Conservation (phyloP, 129 eudicot species). For the Flaveria sonorensis region DNA sequence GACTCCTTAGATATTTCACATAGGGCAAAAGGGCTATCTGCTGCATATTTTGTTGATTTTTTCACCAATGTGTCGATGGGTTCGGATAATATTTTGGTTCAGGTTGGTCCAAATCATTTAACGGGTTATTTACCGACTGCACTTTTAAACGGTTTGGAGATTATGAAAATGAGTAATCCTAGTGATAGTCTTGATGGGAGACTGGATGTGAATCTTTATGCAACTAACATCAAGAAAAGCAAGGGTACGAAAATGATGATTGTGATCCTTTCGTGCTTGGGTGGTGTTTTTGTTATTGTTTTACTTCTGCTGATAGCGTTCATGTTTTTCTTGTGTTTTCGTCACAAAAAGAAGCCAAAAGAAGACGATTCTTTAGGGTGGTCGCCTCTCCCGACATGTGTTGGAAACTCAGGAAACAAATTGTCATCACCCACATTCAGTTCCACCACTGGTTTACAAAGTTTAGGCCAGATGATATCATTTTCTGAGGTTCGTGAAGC, state of each 20-base stretch:
- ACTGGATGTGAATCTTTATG: constrained; percentile 22
- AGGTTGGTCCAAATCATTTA: constrained; percentile 44
- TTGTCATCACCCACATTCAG: constrained; percentile 41
- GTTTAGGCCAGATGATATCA: constrained; percentile 43
- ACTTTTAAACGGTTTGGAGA: constrained; percentile 57
- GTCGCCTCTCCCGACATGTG: constrained; percentile 41
- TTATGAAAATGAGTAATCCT: constrained; percentile 54
- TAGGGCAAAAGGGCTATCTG: constrained; percentile 38
- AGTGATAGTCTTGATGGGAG: constrained; percentile 48
- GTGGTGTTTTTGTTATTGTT: constrained; percentile 32
- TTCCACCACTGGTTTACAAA: constrained; percentile 32
- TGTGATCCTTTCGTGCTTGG: constrained; percentile 38
- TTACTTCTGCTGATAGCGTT: constrained; percentile 31
- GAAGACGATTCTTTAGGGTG: constrained; percentile 15
- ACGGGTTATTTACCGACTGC: constrained; percentile 40
- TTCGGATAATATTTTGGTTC: constrained; percentile 37
- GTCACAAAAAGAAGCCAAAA: constrained; percentile 39
- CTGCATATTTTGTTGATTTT: constrained; percentile 53
- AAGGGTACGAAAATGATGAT: constrained; percentile 27
- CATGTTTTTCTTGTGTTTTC: constrained; percentile 31
- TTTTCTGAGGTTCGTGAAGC: constrained; percentile 57
- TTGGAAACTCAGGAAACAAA: constrained; percentile 45
- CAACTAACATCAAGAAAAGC: constrained; percentile 16
- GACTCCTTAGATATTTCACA: constrained; percentile 47
- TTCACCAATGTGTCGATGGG: constrained; percentile 43